A percentile compares a stretch with the other conserved stretches of the same genome.
These are phyloP conservation scores for Sanghuangporus weigelae DNA, from an alignment of 1,284 basidiomycete species.

Conservation along the genomic window DNA sequence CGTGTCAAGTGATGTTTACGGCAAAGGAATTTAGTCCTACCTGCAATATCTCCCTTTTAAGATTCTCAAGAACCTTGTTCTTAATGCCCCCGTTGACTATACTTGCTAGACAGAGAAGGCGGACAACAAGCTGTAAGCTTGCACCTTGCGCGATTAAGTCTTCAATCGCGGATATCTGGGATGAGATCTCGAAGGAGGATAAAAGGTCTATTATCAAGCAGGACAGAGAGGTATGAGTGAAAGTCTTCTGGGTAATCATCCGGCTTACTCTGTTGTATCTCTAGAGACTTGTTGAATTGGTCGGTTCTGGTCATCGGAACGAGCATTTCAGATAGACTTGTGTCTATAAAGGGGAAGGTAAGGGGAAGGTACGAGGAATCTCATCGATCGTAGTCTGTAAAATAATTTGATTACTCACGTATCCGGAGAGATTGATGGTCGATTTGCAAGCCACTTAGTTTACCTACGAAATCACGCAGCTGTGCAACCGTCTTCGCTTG, in stretches of 20 bases:
- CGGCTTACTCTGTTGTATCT: constrained; percentile 89
- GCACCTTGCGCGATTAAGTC: constrained; percentile 83
- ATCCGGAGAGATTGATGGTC: constrained; percentile 87
- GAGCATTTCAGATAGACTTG: constrained; percentile 88
- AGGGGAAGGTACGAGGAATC: background rate
- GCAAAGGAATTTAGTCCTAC: constrained; percentile 35
- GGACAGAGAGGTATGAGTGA: background rate
- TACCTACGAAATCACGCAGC: constrained; percentile 92
- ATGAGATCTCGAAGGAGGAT: constrained; percentile 78
- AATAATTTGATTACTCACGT: constrained; percentile 49
- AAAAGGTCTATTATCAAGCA: constrained; percentile 63
- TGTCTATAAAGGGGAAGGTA: constrained; percentile 52
- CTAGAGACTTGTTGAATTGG: constrained; percentile 86
- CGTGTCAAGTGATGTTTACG: constrained; percentile 13
- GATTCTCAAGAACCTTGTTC: constrained; percentile 77
- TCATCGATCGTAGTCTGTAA: background rate
- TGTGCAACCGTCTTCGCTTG: constrained; percentile 90
- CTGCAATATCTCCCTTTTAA: constrained; percentile 91
- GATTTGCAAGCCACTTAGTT: constrained; percentile 84
- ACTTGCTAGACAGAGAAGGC: constrained; percentile 83
- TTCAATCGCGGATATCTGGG: constrained; percentile 79
- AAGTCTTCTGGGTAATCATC: background rate
- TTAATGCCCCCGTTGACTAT: constrained; percentile 86
- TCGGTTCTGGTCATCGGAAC: constrained; percentile 84
- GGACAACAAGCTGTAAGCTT: constrained; percentile 71